Evolutionary conservation across 2,329 filamentous ascomycete genomes (phyloP), one percentile per base, ranked within the genome.

Genomic region (Colletotrichum eremochloae): DNA sequence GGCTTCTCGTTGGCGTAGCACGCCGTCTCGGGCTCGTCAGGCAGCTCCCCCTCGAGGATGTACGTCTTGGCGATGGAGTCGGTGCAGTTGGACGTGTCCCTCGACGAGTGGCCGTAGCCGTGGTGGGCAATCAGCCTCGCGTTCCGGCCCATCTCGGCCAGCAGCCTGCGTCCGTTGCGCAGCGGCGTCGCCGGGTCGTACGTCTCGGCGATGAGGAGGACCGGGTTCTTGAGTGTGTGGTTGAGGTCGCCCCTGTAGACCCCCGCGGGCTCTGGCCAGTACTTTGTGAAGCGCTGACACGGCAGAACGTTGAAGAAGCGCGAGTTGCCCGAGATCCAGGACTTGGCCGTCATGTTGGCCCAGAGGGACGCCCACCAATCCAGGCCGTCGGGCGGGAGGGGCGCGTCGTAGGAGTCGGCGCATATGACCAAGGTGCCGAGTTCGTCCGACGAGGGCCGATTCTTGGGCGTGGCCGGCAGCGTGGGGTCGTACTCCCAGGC

Each of bases 121-220:
- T 87, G 85, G 67, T 87, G 86, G 6, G 78, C 84, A 44, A 87
- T 78, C 24, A 87, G 77, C 7, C 85, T 75, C n/a, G 85, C 85
- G 67, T 87, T 87, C 9, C 75, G 66, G 0, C 85, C 86, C 85
- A 87, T 86, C 66, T 86, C 85, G 0, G 74, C 63, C 24, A 83
- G 68, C 3, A 87, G 78, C 36, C 85, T 77, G 15, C 84, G 78
- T 0, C 85, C 85, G 67, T 87, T 87, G 6, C 84, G 81, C 55
- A 87, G 75, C 5, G 86, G 86, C 8, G 86, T 87, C 1, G 85
- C 85, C 0, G 86, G 85, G 68, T 87, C 86, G 68, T 87, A 84
- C 6, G 83, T 84, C 78, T 85, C 84, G 0, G 85, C 84, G 50
- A 87, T 83, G 50, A 88, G 79, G 50, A 87, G 75, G 2, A 87